phyloP scores from a whole-genome alignment of 768 basidiomycete genomes.

The Suillus brevipes region DNA sequence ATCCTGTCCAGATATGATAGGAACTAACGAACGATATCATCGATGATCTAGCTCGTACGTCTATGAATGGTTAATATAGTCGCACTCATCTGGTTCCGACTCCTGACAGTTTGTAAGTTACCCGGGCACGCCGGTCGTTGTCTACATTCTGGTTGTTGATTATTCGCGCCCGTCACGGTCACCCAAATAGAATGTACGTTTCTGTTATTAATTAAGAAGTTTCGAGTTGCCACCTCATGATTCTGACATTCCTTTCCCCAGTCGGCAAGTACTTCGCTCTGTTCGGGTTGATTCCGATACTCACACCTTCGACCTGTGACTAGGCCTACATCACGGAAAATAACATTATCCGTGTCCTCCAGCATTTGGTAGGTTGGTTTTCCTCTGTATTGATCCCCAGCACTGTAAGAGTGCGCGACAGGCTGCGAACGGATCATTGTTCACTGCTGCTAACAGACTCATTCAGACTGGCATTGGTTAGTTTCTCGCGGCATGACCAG shows the following conservation, averaged over 20 bases:
- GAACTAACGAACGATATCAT: neutral
- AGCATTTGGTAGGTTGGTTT: neutral
- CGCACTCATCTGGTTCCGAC: neutral
- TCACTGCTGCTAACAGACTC: neutral
- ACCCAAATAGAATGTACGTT: neutral
- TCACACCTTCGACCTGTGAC: neutral
- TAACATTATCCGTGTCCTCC: fast-evolving
- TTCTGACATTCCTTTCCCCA: neutral
- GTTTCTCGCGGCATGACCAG: neutral
- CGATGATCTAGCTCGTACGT: neutral
- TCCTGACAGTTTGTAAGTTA: neutral
- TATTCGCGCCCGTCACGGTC: neutral
- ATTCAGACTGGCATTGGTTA: neutral
- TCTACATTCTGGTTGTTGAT: neutral
- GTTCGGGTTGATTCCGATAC: neutral
- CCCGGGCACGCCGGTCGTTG: neutral
- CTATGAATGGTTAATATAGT: neutral
- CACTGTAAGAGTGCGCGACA: neutral
- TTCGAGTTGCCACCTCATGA: too few relatives aligned
- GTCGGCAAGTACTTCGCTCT: neutral
- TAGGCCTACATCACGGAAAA: fast-evolving
- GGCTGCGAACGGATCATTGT: neutral
- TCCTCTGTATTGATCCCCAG: neutral
- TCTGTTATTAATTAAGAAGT: too few relatives aligned
- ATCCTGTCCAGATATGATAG: neutral